phyloP scores from a whole-genome alignment of 495 filamentous ascomycete species.

The Neurospora discreta region DNA sequence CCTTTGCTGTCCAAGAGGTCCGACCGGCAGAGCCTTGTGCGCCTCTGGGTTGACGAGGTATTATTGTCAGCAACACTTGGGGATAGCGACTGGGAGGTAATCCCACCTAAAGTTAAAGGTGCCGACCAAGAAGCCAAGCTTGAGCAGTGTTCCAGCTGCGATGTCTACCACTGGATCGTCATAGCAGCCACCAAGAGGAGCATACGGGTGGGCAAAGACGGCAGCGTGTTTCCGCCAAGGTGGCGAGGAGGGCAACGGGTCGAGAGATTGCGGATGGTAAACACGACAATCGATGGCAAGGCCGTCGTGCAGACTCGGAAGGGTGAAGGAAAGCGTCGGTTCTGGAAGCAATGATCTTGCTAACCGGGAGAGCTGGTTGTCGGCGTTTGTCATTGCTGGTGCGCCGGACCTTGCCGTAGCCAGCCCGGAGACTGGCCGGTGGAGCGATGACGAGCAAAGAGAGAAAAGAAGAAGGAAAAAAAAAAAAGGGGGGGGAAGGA shows the following conservation, averaged over 20 bases:
- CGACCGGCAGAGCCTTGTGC: slow-evolving; percentile 61
- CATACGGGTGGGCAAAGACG: slow-evolving; percentile 85
- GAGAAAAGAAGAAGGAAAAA: too few species aligned
- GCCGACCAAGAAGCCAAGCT: slow-evolving; percentile 60
- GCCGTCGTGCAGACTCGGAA: slow-evolving; percentile 77
- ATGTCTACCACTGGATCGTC: slow-evolving; percentile 68
- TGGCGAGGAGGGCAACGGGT: slow-evolving; percentile 14
- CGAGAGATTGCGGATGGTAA: slow-evolving; percentile 50
- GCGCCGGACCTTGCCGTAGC: not conserved
- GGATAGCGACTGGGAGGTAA: not conserved
- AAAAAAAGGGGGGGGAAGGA: not conserved
- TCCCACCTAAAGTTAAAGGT: slow-evolving; percentile 88
- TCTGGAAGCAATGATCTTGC: slow-evolving; percentile 26
- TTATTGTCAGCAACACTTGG: not conserved
- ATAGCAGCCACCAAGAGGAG: slow-evolving; percentile 72
- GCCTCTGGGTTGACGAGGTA: slow-evolving; percentile 45
- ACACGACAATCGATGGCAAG: slow-evolving; percentile 66
- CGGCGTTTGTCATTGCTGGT: slow-evolving; percentile 1
- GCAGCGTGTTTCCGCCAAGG: slow-evolving; percentile 48
- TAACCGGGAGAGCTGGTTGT: not conserved
- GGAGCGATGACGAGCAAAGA: not conserved
- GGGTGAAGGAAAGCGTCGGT: slow-evolving; percentile 59
- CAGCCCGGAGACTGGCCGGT: not conserved
- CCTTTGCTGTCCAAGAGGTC: slow-evolving; percentile 75
- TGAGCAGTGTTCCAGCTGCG: slow-evolving; percentile 50